These are phyloP conservation scores for Lipomyces yamadae DNA, from an alignment of 805 yeast species.

Conservation along the genomic window DNA sequence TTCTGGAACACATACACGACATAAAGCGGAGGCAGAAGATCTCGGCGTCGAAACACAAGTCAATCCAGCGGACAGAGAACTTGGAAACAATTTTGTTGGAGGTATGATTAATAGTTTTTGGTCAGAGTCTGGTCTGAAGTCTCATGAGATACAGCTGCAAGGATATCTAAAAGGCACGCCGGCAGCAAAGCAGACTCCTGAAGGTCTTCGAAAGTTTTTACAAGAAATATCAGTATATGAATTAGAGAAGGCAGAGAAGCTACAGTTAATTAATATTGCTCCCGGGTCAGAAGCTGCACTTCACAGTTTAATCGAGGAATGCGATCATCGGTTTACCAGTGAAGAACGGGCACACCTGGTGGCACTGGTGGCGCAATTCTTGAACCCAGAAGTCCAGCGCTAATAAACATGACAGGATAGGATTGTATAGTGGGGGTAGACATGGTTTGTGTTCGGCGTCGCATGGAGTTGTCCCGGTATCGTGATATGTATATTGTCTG, in stretches of 20 bases:
- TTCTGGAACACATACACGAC: conserved; percentile 57
- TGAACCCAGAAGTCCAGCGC: conserved; percentile 48
- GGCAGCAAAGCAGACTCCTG: conserved; percentile 45
- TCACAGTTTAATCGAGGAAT: conserved; percentile 85
- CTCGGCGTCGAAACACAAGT: conserved; percentile 38
- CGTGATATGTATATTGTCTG: too few relatives aligned
- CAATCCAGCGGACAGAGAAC: conserved; percentile 38
- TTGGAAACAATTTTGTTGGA: conserved; percentile 40
- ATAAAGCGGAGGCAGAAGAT: conserved; percentile 47
- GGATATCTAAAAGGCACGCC: conserved; percentile 49
- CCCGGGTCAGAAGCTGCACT: conserved; percentile 82
- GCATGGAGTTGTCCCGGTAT: not conserved
- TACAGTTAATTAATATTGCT: conserved; percentile 79
- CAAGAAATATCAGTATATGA: conserved; percentile 51
- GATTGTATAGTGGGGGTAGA: not conserved
- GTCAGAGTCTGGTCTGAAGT: conserved; percentile 42
- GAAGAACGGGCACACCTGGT: conserved; percentile 65
- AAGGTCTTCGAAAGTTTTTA: conserved; percentile 50
- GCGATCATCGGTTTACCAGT: conserved; percentile 82
- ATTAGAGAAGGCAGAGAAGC: conserved; percentile 78
- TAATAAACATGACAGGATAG: not conserved
- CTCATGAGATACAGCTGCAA: conserved; percentile 45
- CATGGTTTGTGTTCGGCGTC: not conserved
- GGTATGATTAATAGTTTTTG: conserved; percentile 33
- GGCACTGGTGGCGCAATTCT: conserved; percentile 57